Conservation (phyloP, 1,284 basidiomycete species). For the Ceratobasidium papillatum region DNA sequence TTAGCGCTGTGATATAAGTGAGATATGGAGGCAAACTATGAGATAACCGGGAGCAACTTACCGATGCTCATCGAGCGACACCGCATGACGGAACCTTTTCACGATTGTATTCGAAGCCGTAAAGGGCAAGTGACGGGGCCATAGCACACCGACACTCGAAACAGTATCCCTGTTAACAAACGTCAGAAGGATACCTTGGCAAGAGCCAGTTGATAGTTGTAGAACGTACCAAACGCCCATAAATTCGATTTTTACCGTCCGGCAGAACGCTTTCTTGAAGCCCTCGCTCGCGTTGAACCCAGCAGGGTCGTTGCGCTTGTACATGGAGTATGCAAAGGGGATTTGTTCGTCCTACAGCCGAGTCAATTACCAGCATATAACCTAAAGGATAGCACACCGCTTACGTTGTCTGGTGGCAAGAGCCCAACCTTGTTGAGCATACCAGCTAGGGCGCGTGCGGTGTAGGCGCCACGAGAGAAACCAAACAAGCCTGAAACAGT, state of each 20-base stretch:
- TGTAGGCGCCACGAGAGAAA: conserved; percentile 51
- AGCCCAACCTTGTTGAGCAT: conserved; percentile 50
- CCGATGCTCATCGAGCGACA: conserved; percentile 45
- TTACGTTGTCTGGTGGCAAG: conserved; percentile 46
- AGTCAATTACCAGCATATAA: not conserved
- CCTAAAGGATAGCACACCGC: not conserved
- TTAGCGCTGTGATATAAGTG: conserved; percentile 39
- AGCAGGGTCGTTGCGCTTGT: conserved; percentile 28
- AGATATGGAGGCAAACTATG: not conserved
- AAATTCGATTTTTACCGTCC: conserved; percentile 38
- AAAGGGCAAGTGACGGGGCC: conserved; percentile 45
- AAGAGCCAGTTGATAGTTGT: not conserved
- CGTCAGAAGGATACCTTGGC: not conserved
- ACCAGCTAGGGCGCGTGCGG: conserved; percentile 52
- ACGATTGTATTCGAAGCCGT: conserved; percentile 44
- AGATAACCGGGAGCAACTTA: not conserved
- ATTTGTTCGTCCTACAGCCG: conserved; percentile 41
- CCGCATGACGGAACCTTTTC: conserved; percentile 45
- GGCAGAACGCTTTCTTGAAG: conserved; percentile 38
- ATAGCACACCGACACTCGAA: conserved; percentile 44
- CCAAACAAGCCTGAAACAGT: conserved; percentile 47
- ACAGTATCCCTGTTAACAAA: conserved; percentile 45
- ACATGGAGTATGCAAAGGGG: conserved; percentile 43
- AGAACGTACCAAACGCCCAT: conserved; percentile 35
- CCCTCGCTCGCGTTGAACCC: conserved; percentile 22